Base-by-base conservation (phyloP, 1,284 basidiomycete genomes). In the Puccinia coronata region DNA sequence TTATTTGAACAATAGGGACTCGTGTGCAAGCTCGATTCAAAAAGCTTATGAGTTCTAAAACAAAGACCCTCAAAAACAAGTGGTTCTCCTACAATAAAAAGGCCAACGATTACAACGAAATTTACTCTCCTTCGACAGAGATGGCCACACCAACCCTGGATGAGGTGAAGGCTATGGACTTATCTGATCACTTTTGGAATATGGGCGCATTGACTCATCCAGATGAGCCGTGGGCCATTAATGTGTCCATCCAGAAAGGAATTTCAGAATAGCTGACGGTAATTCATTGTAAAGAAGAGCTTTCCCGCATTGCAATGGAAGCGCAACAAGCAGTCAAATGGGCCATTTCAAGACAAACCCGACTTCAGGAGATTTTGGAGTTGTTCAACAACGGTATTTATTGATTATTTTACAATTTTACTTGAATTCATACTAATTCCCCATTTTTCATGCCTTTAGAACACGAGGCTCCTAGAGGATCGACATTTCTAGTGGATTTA, bases 261-360 rank as follows among this genome's bases (percentile, higher is more conserved):
- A 72, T 72, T 12, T 16, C 25, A 16, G 8, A 2, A 18, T 72
- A 53, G 34, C 43, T 72, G 2, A 49, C 53, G 18, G 28, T 53
- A 51, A 49, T 16, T n/a, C 47, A 55, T 23, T 49, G 25, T 16
- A 16, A 72, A 14, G 47, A 72, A 1, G 70, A 72, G 28, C 14
- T 71, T 11, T 43, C 18, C 1, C 16, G 69, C 8, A 47, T 71
- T 51, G 69, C 39, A 49, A n/a, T n/a, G n/a, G 70, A 72, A n/a
- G 47, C 53, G 4, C 23, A 49, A 72, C 47, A 72, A 23, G 34
- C 53, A 3, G 6, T 72, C n/a, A 72, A 72, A 9, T 72, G 70
- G 70, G 47, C 70, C 2, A 72, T 72, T 36, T 8, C 4, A 34
- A 23, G 41, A 36, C 9, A 14, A 36, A n/a, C 34, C 4, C 2